Conservation (phyloP, 495 filamentous ascomycete species). For the Penicillium silybi region DNA sequence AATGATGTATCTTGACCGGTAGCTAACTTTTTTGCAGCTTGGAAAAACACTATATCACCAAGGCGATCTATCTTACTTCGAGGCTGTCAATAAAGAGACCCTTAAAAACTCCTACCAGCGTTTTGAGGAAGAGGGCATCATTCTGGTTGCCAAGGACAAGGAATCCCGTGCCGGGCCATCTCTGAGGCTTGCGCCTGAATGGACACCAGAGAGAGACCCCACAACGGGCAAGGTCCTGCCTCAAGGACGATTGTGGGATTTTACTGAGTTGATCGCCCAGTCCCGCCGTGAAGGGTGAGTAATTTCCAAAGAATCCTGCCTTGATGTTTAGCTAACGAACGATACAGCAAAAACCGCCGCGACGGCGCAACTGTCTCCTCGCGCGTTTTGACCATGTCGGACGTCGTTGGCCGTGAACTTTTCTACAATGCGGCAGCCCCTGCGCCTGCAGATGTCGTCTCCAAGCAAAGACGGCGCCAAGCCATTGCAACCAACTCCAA, state of each 20-base stretch:
- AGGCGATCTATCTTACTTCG: constrained; percentile 93
- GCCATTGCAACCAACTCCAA: constrained; percentile 34
- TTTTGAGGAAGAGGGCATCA: constrained; percentile 87
- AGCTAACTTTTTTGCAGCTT: constrained; percentile 50
- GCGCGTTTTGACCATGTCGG: constrained; percentile 74
- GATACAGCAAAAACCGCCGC: constrained; percentile 70
- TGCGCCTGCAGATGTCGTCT: constrained; percentile 30
- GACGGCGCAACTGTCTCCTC: constrained; percentile 87
- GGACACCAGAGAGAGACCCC: constrained; percentile 66
- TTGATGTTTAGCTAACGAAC: constrained; percentile 1
- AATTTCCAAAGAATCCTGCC: background rate
- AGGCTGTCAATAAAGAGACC: constrained; percentile 96
- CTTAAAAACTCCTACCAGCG: constrained; percentile 87
- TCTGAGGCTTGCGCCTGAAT: constrained; percentile 68
- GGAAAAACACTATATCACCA: constrained; percentile 98
- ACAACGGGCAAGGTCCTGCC: constrained; percentile 58
- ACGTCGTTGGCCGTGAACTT: constrained; percentile 51
- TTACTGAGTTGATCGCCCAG: constrained; percentile 80
- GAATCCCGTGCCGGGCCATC: constrained; percentile 51
- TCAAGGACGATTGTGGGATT: constrained; percentile 79
- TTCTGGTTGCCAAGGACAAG: constrained; percentile 64
- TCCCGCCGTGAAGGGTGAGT: constrained; percentile 76
- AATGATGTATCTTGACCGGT: background rate
- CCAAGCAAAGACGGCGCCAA: constrained; percentile 37
- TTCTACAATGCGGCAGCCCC: constrained; percentile 37